phyloP scores from a whole-genome alignment of 768 basidiomycete species.

The Boletus tomentosulus region DNA sequence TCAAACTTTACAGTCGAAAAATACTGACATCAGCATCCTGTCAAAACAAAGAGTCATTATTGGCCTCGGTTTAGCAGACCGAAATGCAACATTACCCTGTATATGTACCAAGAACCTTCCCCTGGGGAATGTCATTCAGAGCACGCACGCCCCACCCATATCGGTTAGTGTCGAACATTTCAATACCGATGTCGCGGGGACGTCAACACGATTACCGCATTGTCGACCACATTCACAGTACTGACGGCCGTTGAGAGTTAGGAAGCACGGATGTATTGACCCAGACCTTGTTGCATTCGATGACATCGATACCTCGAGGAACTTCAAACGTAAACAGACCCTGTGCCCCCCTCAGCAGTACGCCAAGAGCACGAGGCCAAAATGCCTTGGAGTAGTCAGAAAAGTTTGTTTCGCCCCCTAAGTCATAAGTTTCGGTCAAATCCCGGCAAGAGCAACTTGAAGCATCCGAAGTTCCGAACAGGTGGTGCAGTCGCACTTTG shows the following conservation, averaged over 20 bases:
- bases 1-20: not conserved
- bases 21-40: conserved; percentile 47
- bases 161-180: conserved; percentile 59
- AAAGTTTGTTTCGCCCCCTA: conserved; percentile 10
- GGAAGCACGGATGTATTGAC: not conserved
- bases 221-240: conserved; percentile 40
- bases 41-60: conserved; percentile 1
- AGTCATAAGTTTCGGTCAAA: conserved; percentile 36
- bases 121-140: conserved; percentile 36
- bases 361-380: not conserved
- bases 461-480: conserved; percentile 35
- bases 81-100: conserved; percentile 47
- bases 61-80: not conserved
- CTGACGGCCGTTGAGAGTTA: conserved; percentile 24
- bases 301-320: conserved; percentile 44
- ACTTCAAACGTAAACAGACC: conserved; percentile 46
- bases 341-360: conserved; percentile 29
- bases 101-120: conserved; percentile 65
- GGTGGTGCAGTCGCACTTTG: conserved; percentile 41
- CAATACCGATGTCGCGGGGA: conserved; percentile 52
- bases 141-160: conserved; percentile 69
- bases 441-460: conserved; percentile 47
- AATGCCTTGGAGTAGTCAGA: conserved; percentile 45
- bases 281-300: conserved; percentile 64
- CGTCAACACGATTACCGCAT: conserved; percentile 57